Evolutionary conservation across 1,284 basidiomycete genomes (phyloP), one percentile per base, ranked within the genome.

Genomic region (Ceratobasidium sp.): DNA sequence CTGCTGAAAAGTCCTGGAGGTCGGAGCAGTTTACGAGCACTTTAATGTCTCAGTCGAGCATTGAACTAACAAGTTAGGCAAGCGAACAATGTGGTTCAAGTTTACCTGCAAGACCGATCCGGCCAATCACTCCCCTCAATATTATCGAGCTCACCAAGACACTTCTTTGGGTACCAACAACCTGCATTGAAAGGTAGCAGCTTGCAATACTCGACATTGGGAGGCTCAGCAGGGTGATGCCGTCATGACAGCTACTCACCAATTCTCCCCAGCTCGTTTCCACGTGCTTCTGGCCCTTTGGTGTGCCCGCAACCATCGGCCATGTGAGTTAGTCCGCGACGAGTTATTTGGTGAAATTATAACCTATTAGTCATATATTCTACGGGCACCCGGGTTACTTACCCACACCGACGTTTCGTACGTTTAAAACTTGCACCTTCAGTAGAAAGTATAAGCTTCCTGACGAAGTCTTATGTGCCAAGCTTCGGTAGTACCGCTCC

Each of bases 101-200:
- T 56, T 56, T 19, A 56, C 13, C 54, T 56, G 54, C n/a, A 56
- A n/a, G 54, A 56, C 54, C 29, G 54, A 56, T 19, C 54, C 54
- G 9, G 54, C 54, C 13, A 56, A 56, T 29, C 54, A 56, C 29
- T 19, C n/a, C 9, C 54, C 54, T 11, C 54, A 56, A 56, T 29
- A 29, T 29, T 56, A 13, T 19, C 54, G 54, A 9, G 54, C 54
- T 56, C 54, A 19, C n/a, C 19, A 56, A 56, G 54, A 56, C 54
- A 56, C 54, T 11, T 56, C 54, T 56, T 56, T 19, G 19, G 54
- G 54, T 29, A 56, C 54, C 13, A 56, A 56, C 54, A 56, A 56
- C 54, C n/a, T 56, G 9, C 54, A 22, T 8, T 19, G 54, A 15
- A 9, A 19, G 9, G 13, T 9, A 56, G 9, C 8, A 8, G 29